phyloP scores from a whole-genome alignment of 805 yeast species.

The Suhomyces emberorum region DNA sequence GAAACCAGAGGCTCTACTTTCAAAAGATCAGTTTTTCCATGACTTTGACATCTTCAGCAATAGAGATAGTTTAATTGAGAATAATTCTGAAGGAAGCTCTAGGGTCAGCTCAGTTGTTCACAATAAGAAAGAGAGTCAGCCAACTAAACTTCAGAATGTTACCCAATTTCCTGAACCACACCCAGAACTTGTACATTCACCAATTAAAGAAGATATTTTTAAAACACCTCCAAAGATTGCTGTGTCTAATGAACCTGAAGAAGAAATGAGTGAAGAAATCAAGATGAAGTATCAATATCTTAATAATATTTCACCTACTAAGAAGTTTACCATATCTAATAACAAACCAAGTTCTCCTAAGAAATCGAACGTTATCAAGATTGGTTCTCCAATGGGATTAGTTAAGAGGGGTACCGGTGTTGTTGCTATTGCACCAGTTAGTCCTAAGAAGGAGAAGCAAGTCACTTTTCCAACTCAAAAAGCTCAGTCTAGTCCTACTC shows the following conservation, averaged over 20 bases:
- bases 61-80: conserved; percentile 4
- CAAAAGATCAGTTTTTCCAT: conserved; percentile 28
- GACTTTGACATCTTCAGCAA: conserved; percentile 19
- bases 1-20: conserved; percentile 26
- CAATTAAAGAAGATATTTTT: conserved; percentile 17
- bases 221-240: conserved; percentile 26
- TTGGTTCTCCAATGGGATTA: conserved; percentile 37
- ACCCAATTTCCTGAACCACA: conserved; percentile 33
- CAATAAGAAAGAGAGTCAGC: conserved; percentile 5
- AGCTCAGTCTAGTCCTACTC: conserved; percentile 10
- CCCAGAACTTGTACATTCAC: conserved; percentile 23
- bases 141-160: not conserved
- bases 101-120: conserved; percentile 12
- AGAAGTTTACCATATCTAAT: conserved; percentile 9
- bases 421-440: conserved; percentile 17
- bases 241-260: conserved; percentile 1
- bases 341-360: conserved; percentile 17
- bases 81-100: conserved; percentile 1
- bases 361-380: conserved; percentile 22
- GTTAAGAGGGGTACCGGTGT: conserved; percentile 28
- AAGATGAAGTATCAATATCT: conserved; percentile 11
- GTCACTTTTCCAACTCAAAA: not conserved
- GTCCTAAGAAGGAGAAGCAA: conserved; percentile 2
- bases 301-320: conserved; percentile 13
- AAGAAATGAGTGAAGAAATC: conserved; percentile 11